Evolutionary conservation across 2,329 filamentous ascomycete genomes (phyloP), one percentile per base, ranked within the genome.

Genomic region (Pestalotiopsis sp.): DNA sequence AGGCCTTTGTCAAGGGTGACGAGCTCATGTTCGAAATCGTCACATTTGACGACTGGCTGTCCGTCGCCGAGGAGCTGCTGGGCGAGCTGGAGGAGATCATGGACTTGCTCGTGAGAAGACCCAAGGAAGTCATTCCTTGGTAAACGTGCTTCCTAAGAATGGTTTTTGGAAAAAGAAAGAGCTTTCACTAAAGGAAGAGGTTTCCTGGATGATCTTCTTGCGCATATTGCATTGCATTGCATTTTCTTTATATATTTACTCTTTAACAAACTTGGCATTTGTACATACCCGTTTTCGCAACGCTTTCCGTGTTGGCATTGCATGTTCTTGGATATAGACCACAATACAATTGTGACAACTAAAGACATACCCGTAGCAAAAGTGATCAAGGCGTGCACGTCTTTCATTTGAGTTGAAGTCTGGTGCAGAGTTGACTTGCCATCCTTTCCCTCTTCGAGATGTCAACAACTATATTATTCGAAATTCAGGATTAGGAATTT

Each of bases 1-100:
- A 91, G 81, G 88, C 82, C 24, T 91, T 86, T 77, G 83, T 84
- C 38, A 82, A 79, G 63, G 86, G 82, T 4, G 86, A 84, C 68
- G 79, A 76, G 74, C 76, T 86, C 75, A 84, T 82, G 61, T 78
- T 90, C 64, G 88, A 89, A 79, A 82, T 90, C 74, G 86, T 90
- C 22, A 89, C 87, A 2, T 85, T 88, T 70, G 79, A 86, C 74
- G 85, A 82, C 61, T 89, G 87, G 85, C 80, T 78, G 11, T 79
- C 75, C 0, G 83, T 87, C 63, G 88, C 87, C 1, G 77, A 79
- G 59, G 81, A 81, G 13, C 73, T 89, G 66, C 73, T 91, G 63
- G 80, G 82, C 22, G 85, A 88, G 64, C 72, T 89, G 70, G 82
- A 78, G 63, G 74, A 71, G 3, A 78, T 80, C 38, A 77, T 86